Conservation (phyloP, 306 rosid species). For the Neltuma alba region DNA sequence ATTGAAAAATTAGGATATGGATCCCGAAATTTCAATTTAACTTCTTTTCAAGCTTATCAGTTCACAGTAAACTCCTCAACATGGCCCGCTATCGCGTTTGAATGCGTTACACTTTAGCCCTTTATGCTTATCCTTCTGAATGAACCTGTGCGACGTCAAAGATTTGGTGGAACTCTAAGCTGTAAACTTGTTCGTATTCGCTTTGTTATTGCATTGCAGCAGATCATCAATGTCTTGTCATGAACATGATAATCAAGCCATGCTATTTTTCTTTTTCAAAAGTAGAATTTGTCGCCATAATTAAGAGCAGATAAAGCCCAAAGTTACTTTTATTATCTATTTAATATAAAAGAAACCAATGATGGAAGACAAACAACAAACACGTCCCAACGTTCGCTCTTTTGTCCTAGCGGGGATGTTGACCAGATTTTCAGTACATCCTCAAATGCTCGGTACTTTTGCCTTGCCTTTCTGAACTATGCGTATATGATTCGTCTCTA, state of each 20-base stretch:
- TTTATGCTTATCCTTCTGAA: not conserved
- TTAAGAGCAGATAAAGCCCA: not conserved
- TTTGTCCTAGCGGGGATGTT: not conserved
- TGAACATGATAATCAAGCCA: not conserved
- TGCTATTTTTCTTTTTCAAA: not conserved
- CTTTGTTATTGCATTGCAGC: not conserved
- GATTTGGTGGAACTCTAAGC: not conserved
- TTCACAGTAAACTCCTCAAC: not conserved
- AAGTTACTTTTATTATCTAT: not conserved
- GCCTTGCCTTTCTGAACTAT: not conserved
- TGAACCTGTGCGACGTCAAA: not conserved
- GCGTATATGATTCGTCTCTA: not conserved
- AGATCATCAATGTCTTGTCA: not conserved
- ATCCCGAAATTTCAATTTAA: not conserved
- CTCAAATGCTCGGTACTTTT: not conserved
- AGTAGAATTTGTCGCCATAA: not conserved
- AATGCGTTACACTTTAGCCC: not conserved
- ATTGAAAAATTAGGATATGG: too few species aligned
- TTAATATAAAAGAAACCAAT: not conserved
- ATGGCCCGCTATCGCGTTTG: not conserved
- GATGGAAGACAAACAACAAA: not conserved
- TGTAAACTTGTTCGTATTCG: not conserved
- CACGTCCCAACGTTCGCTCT: slow-evolving; percentile 6
- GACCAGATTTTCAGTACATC: not conserved
- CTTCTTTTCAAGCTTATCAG: not conserved